Evolutionary conservation across 176 grass and related monocot genomes (phyloP).

Genomic region (Zoysia pacifica): DNA sequence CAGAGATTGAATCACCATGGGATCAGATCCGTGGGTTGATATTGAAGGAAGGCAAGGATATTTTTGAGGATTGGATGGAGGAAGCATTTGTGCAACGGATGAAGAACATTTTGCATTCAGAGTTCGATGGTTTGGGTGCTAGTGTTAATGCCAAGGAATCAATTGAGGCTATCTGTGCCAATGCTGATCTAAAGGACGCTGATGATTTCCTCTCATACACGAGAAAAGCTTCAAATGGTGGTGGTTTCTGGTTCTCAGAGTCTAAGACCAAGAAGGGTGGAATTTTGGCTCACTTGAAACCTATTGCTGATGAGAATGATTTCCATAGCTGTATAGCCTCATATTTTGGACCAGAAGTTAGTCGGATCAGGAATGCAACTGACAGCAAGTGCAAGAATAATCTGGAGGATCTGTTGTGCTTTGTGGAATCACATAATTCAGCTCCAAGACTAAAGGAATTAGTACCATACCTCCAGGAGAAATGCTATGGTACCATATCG

Average conservation of each 20-base stretch:
- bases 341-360: conserved; percentile 88
- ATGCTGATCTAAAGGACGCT: conserved; percentile 45
- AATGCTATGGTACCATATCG: conserved; percentile 76
- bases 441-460: conserved; percentile 74
- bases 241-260: conserved; percentile 89
- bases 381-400: conserved; percentile 92
- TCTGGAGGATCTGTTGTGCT: conserved; percentile 87
- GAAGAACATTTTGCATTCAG: conserved; percentile 83
- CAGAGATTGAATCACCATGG: conserved; percentile 93
- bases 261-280: conserved; percentile 85
- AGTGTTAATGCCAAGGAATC: conserved; percentile 68
- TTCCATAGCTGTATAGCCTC: conserved; percentile 70
- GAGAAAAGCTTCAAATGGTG: conserved; percentile 54
- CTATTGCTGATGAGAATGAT: conserved; percentile 86
- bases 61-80: conserved; percentile 91
- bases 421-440: conserved; percentile 96
- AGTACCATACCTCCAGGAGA: conserved; percentile 90
- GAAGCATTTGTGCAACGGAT: conserved; percentile 73
- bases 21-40: conserved; percentile 82
- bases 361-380: conserved; percentile 72
- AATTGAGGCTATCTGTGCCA: conserved; percentile 57
- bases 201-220: conserved; percentile 64
- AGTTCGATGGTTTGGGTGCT: conserved; percentile 60
- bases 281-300: conserved; percentile 77
- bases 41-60: conserved; percentile 82